Conservation (phyloP, 2,329 filamentous ascomycete species). For the Penicillium sp. region DNA sequence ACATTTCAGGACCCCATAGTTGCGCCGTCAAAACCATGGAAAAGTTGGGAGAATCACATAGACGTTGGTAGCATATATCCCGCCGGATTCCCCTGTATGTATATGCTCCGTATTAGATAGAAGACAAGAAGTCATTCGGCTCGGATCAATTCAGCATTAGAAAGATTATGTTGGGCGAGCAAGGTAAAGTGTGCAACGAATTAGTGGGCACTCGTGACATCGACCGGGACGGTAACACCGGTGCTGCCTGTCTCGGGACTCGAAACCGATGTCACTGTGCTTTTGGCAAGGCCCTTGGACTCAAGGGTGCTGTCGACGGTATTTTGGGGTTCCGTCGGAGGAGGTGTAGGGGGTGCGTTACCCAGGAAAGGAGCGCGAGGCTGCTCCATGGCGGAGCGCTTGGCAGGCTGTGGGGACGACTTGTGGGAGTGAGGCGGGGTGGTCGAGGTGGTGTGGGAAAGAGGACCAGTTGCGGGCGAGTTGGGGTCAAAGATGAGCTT, state of each 20-base stretch:
- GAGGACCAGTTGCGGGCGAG: slow-evolving; percentile 24
- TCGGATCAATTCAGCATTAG: slow-evolving; percentile 21
- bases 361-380: slow-evolving; percentile 48
- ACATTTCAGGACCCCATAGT: slow-evolving; percentile 26
- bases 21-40: slow-evolving; percentile 34
- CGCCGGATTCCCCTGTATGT: slow-evolving; percentile 36
- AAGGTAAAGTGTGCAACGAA: slow-evolving; percentile 27
- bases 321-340: slow-evolving; percentile 67
- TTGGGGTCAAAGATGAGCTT: slow-evolving; percentile 48
- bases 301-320: slow-evolving; percentile 47
- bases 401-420: slow-evolving; percentile 37
- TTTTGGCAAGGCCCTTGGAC: slow-evolving; percentile 34
- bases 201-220: slow-evolving; percentile 27
- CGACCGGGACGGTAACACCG: slow-evolving; percentile 26
- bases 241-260: slow-evolving; percentile 30
- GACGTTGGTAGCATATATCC: slow-evolving; percentile 33
- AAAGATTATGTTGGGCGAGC: slow-evolving; percentile 26
- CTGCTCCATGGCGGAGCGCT: slow-evolving; percentile 33
- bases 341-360: slow-evolving; percentile 59
- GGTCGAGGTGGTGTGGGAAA: slow-evolving; percentile 34
- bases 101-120: slow-evolving; percentile 37
- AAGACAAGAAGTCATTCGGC: slow-evolving; percentile 22
- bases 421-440: slow-evolving; percentile 42
- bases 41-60: slow-evolving; percentile 23
- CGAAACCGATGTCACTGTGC: slow-evolving; percentile 33